Base-by-base conservation (phyloP, 1,284 basidiomycete species). In the Cryptococcus sp. region DNA sequence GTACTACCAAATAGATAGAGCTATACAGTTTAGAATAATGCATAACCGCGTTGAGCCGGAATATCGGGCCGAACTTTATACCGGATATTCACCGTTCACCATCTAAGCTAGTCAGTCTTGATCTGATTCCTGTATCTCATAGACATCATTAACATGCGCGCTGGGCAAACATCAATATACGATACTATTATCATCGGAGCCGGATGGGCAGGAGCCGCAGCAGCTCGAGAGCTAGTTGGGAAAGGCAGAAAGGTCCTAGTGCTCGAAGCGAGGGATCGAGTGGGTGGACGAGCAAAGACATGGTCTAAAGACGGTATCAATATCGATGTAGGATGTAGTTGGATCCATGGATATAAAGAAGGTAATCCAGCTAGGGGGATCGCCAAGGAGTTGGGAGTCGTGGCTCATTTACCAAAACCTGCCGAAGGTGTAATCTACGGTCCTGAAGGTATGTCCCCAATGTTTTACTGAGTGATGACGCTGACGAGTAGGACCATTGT, bases 271-370 rank as follows among this genome's bases (percentile, higher is more conserved):
- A 64, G 79, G 24, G 69, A 78, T 50, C 64, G 78, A 14, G 62
- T 77, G 22, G 79, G 79, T 14, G 79, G 79, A 2, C 64, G 80
- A 22, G 76, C 78, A 0, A 65, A 68, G 43, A 79, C 78, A 2
- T 75, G 74, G 61, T 53, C 57, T 3, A 61, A 47, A 0, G 55
- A 56, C 2, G 62, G 60, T 21, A 50, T 55, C 21, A 66, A 63
- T 41, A 64, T 78, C 39, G 78, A 79, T 54, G 61, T 79, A 24
- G 78, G 79, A 18, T 79, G 78, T 58, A 74, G 71, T 48, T 79
- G 76, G 74, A 78, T 79, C 34, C 78, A 80, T 59, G 78, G 78
- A 13, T 77, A 73, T 58, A 66, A 72, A 24, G 76, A 78, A 57
- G 78, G 78, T 3, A 76, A 74, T 48, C 78, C 78, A 0, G 66